A percentile compares a stretch with the other conserved stretches of the same genome.
Evolutionary conservation across 768 basidiomycete genomes (phyloP).

Genomic region (Phylloporus scabripes): DNA sequence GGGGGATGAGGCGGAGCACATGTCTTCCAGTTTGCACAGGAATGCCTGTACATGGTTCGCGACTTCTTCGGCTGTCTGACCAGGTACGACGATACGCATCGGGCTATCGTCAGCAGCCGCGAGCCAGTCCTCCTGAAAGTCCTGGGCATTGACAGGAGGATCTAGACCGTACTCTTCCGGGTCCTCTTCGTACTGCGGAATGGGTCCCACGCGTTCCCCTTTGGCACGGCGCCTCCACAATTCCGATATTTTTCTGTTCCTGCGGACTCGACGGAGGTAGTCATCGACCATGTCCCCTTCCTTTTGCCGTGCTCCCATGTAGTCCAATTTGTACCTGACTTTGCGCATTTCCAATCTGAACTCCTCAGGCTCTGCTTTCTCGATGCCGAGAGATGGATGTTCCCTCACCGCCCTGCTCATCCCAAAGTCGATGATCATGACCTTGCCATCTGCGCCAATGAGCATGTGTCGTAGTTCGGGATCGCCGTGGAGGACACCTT

Average conservation of each 20-base stretch:
- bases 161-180: conserved; percentile 30
- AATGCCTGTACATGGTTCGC: conserved; percentile 17
- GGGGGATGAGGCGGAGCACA: conserved; percentile 2
- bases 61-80: conserved; percentile 26
- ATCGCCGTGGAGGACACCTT: conserved; percentile 45
- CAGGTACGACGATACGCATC: conserved; percentile 34
- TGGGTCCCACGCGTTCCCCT: conserved; percentile 26
- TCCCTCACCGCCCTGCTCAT: conserved; percentile 31
- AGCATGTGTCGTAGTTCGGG: conserved; percentile 48
- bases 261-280: conserved; percentile 24
- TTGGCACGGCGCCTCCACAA: conserved; percentile 25
- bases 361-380: conserved; percentile 35
- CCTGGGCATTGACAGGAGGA: conserved; percentile 30
- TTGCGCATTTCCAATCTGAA: conserved; percentile 50
- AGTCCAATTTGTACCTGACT: conserved; percentile 52
- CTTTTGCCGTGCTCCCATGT: conserved; percentile 31
- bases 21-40: conserved; percentile 17
- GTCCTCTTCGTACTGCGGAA: conserved; percentile 28
- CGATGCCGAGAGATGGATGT: conserved; percentile 32
- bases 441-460: conserved; percentile 46
- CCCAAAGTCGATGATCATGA: conserved; percentile 54
- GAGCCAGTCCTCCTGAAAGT: conserved; percentile 34
- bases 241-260: conserved; percentile 26
- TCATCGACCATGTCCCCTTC: conserved; percentile 33
- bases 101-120: conserved; percentile 31